Evolutionary conservation across 176 grass and related monocot genomes (phyloP).

Genomic region (barley (Hordeum vulgare)): DNA sequence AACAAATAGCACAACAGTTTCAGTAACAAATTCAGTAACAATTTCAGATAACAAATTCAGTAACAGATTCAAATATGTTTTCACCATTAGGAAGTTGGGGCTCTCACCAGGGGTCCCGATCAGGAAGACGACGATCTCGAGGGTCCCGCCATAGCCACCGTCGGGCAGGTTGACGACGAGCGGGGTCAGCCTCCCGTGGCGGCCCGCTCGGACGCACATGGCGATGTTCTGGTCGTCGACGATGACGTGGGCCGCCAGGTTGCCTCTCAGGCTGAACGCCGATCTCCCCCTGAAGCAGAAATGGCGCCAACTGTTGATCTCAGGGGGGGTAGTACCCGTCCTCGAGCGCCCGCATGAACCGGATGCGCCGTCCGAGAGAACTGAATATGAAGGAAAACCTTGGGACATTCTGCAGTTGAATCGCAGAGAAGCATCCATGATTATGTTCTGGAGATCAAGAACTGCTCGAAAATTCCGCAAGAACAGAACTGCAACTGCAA

Average conservation of each 20-base stretch:
- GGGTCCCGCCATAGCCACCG: neutral
- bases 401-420: neutral
- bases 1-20: too few species aligned
- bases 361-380: neutral
- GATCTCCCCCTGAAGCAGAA: neutral
- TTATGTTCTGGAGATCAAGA: neutral
- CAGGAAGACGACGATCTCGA: neutral
- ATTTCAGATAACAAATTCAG: too few species aligned
- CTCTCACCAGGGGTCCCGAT: neutral
- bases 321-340: neutral
- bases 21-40: too few species aligned
- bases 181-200: constrained; percentile 3
- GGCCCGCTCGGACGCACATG: constrained; percentile 3
- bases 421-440: neutral
- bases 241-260: neutral
- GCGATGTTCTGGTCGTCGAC: neutral
- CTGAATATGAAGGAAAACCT: neutral
- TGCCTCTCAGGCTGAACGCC: neutral
- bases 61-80: too few species aligned
- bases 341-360: neutral
- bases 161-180: constrained; percentile 13
- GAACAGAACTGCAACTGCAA: neutral
- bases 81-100: too few species aligned
- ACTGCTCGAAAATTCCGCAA: neutral
- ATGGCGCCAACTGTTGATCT: neutral